Evolutionary conservation across 805 yeast species (phyloP), one percentile per base, ranked within the genome.

Genomic region (Wickerhamiella brachini): DNA sequence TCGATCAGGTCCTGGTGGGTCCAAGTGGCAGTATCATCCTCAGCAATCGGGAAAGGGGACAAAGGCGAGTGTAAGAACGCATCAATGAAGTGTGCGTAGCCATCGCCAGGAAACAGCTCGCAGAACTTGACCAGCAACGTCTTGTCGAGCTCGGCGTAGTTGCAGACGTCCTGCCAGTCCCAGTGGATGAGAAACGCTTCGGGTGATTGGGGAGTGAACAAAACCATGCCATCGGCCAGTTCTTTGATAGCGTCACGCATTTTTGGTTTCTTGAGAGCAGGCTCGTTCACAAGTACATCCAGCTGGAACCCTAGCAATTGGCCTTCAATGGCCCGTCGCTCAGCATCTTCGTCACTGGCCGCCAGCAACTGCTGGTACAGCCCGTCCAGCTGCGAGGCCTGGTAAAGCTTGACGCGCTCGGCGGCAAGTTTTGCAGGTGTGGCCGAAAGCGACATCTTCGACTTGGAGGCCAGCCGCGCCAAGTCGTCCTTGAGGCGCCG

Each of bases 201-300:
- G 38, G 76, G 70, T 5, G 79, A 79, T 1, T 74, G 72, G 21
- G 81, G 77, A 41, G 78, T 75, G 15, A 90, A 77, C 15, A 82
- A 67, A 3, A 88, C 78, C 81, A 89, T 77, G 37, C 83, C 94
- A 13, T 78, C 80, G 0, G 79, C 77, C 74, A 79, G 72, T 9
- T 75, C 78, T 44, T 68, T 68, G 3, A 88, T 66, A 24, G 75
- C 73, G 1, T 59, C 57, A 9, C 69, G 68, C 24, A 74, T 58
- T 1, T 51, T 53, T 15, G 64, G 62, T 51, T 81, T 80, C 2
- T 58, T 55, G 0, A 63, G 63, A 0, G 52, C 49, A 0, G 93
- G 86, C 37, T 78, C 69, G 1, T 75, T 70, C 51, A 68, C 70
- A 49, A 88, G 65, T 44, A 78, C 65, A 18, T 74, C 74, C 53